Evolutionary conservation across 768 basidiomycete species (phyloP), one percentile per base, ranked within the genome.

Genomic region (Pulveroboletus sp.): DNA sequence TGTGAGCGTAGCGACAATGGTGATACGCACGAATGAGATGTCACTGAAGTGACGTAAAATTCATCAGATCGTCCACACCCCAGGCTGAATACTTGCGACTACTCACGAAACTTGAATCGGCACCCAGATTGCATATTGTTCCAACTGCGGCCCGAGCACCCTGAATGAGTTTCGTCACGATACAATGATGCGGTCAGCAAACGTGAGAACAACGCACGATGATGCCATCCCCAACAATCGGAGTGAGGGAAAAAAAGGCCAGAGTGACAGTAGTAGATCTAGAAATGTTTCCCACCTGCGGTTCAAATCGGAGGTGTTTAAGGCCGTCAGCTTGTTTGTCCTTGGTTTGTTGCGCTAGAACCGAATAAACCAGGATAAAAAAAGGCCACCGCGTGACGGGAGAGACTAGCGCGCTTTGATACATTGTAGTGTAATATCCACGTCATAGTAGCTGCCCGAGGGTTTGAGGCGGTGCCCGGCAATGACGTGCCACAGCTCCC

Each of bases 21-120:
- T 32, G 6, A 27, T 34, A 51, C 51, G 21, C 6, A 51, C 51
- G 12, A 52, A 50, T 7, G 51, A 32, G 6, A 40, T 8, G 36
- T 52, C 48, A 10, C 51, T 52, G 39, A 17, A 3, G 3, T 25
- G 23, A 14, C 6, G 23, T n/a, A 27, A 27, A 27, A 9, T n/a
- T n/a, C n/a, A n/a, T 5, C 25, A 27, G 5, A 27, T 27, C 25
- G 25, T 27, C 25, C 25, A n/a, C 25, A 27, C 25, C 25, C 5
- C 25, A 9, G 9, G 5, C 25, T 27, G 25, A 27, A 27, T 27
- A 27, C 9, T 5, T 27, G 9, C 9, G 25, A 27, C 5, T 27
- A 45, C 52, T 50, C 33, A 53, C 52, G 49, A 50, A 2, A 53
- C 29, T n/a, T 53, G 33, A 31, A 45, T 33, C 41, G 43, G 23